A percentile compares a stretch with the other conserved stretches of the same genome.
These are phyloP conservation scores for Nicotiana knightiana DNA, from an alignment of 257 asterid genomes.

Conservation along the genomic window DNA sequence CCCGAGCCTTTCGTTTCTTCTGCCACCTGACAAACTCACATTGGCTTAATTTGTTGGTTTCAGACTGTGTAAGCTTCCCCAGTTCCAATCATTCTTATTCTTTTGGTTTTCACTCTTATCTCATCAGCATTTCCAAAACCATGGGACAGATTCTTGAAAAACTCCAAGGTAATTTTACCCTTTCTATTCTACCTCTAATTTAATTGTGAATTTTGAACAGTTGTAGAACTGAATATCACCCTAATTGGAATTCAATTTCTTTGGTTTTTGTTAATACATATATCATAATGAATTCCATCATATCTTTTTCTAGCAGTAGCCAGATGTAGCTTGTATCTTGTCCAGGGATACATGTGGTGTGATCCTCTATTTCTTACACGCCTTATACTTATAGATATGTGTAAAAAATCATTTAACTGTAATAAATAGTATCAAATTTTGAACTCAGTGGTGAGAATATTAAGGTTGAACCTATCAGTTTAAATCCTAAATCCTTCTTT, in stretches of 20 bases:
- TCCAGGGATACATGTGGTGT: background rate
- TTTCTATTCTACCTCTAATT: background rate
- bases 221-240: background rate
- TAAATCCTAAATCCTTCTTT: too few relatives aligned
- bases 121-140: slow-evolving; percentile 23
- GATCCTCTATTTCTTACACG: too few relatives aligned
- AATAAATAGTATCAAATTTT: too few relatives aligned
- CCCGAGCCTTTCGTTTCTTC: slow-evolving; percentile 21
- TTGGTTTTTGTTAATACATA: background rate
- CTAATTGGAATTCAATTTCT: background rate
- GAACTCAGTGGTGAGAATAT: too few relatives aligned
- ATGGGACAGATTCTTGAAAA: slow-evolving; percentile 86
- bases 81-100: background rate
- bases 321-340: background rate
- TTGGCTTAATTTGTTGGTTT: background rate
- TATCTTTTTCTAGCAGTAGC: background rate
- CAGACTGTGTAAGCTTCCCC: background rate
- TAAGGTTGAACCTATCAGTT: too few relatives aligned
- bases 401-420: too few relatives aligned
- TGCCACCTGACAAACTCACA: background rate
- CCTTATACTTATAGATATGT: too few relatives aligned
- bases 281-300: background rate
- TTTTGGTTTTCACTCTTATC: background rate
- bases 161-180: slow-evolving; percentile 44
- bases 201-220: background rate